phyloP scores from a whole-genome alignment of 2,329 filamentous ascomycete species.

The Drechslerella stenobrocha region DNA sequence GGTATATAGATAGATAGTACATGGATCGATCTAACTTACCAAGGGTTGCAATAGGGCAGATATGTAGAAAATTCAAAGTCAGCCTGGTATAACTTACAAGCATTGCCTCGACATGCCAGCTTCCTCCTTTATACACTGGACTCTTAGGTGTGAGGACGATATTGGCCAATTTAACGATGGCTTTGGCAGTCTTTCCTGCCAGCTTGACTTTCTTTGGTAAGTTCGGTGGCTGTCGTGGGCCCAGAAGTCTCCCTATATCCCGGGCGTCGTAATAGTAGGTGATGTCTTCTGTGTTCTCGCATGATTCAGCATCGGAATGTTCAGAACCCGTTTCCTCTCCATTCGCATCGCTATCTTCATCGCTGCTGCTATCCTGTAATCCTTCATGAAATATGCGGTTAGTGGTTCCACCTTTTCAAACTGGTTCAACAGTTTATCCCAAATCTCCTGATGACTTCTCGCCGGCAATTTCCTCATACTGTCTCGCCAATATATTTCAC shows the following conservation, averaged over 20 bases:
- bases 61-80: neutral
- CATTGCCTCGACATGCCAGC: slow-evolving; percentile 64
- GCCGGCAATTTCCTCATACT: slow-evolving; percentile 8
- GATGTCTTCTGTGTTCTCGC: neutral
- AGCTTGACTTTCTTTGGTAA: slow-evolving; percentile 23
- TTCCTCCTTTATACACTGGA: slow-evolving; percentile 60
- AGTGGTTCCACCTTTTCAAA: slow-evolving; percentile 14
- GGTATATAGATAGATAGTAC: too few species aligned
- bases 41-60: neutral
- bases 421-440: slow-evolving; percentile 22
- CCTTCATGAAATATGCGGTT: neutral
- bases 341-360: slow-evolving; percentile 1
- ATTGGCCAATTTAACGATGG: slow-evolving; percentile 67
- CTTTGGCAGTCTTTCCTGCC: slow-evolving; percentile 60
- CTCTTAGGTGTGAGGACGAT: slow-evolving; percentile 65
- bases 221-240: slow-evolving; percentile 11
- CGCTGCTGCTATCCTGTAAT: neutral
- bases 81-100: slow-evolving; percentile 48
- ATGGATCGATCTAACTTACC: too few species aligned
- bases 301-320: too few species aligned
- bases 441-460: slow-evolving; percentile 6
- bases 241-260: slow-evolving; percentile 16
- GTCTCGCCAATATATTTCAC: slow-evolving; percentile 8
- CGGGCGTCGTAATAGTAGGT: slow-evolving; percentile 16
- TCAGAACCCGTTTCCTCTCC: slow-evolving; percentile 5